A percentile compares a stretch with the other conserved stretches of the same genome.
These are phyloP conservation scores for Corylus avellana DNA, from an alignment of 306 rosid species.

Conservation along the genomic window DNA sequence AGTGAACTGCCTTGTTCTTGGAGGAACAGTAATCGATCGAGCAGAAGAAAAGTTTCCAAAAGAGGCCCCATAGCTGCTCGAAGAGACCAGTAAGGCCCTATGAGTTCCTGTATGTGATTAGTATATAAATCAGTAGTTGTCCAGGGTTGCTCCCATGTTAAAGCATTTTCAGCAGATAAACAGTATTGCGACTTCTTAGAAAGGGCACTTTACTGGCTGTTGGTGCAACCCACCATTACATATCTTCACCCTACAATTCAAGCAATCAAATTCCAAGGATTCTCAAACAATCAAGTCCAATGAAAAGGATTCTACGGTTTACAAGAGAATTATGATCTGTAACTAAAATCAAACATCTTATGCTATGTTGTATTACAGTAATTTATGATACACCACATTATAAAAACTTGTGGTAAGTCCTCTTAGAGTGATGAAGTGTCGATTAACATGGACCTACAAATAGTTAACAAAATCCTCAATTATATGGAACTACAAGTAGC, in stretches of 20 bases:
- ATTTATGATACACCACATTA: too few species aligned
- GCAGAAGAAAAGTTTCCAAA: conserved; percentile 82
- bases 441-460: not conserved
- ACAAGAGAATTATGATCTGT: not conserved
- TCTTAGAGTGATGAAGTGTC: too few species aligned
- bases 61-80: conserved; percentile 93
- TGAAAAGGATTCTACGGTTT: not conserved
- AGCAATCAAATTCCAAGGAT: not conserved
- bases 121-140: conserved; percentile 18
- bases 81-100: conserved; percentile 95
- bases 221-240: not conserved
- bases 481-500: not conserved
- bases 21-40: conserved; percentile 84
- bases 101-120: conserved; percentile 58
- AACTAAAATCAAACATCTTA: too few species aligned
- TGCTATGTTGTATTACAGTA: too few species aligned
- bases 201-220: not conserved
- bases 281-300: not conserved
- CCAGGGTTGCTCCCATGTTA: not conserved
- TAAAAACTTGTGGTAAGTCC: too few species aligned
- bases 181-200: not conserved
- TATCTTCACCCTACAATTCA: not conserved
- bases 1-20: conserved; percentile 71
- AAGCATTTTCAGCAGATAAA: not conserved
- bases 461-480: not conserved